phyloP scores from a whole-genome alignment of 345 rosid genomes.

The Noccaea bulbosa region DNA sequence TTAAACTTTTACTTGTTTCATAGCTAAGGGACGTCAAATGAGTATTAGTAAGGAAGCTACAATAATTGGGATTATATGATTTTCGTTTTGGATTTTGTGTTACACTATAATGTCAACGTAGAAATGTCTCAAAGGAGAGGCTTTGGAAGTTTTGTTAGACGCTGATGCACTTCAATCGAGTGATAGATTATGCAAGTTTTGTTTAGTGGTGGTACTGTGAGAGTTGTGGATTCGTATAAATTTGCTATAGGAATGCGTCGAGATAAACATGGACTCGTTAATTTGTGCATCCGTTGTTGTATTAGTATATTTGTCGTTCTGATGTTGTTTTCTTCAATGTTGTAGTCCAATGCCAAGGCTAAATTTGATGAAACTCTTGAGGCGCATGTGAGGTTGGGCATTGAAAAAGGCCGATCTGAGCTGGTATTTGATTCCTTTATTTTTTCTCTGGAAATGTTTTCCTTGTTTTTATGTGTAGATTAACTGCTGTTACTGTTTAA shows the following conservation, averaged over 20 bases:
- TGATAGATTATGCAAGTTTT: slow-evolving; percentile 4
- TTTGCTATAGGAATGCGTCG: not conserved
- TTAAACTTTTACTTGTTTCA: not conserved
- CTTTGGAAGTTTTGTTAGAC: not conserved
- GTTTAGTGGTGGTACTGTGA: slow-evolving; percentile 20
- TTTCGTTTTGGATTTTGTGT: too few relatives aligned
- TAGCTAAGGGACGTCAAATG: not conserved
- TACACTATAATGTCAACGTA: not conserved
- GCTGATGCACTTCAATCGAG: slow-evolving; percentile 1
- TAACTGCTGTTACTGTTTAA: slow-evolving; percentile 28
- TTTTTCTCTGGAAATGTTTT: not conserved
- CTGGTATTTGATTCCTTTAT: slow-evolving; percentile 51
- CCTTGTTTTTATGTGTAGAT: slow-evolving; percentile 1
- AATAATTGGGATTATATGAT: not conserved
- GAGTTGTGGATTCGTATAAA: not conserved
- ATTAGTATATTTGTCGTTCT: not conserved
- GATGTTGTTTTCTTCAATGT: slow-evolving; percentile 25
- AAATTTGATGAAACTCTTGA: slow-evolving; percentile 89
- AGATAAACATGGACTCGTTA: not conserved
- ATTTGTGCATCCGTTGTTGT: slow-evolving; percentile 4
- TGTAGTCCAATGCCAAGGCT: slow-evolving; percentile 72
- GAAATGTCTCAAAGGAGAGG: not conserved
- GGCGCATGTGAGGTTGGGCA: slow-evolving; percentile 84
- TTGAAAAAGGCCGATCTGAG: slow-evolving; percentile 77
- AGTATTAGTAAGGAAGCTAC: not conserved